Evolutionary conservation across 2,329 filamentous ascomycete species (phyloP).

Genomic region (Neopestalotiopsis sp.): DNA sequence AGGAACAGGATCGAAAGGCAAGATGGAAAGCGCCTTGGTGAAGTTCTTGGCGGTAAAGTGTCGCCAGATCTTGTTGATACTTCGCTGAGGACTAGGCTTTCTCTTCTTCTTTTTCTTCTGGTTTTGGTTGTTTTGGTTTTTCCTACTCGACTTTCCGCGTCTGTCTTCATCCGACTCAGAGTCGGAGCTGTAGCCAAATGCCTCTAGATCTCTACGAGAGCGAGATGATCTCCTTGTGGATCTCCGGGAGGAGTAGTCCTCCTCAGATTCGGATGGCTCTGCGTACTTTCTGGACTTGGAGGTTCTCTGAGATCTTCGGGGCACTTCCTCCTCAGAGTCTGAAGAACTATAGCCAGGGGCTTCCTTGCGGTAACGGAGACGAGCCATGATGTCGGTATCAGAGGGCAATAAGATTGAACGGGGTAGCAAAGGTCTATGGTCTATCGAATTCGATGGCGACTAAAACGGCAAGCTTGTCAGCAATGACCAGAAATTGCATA

Average conservation of each 20-base stretch:
- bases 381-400: slow-evolving; percentile 9
- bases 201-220: slow-evolving; percentile 10
- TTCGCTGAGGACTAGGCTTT: slow-evolving; percentile 66
- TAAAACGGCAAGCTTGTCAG: not conserved
- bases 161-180: slow-evolving; percentile 52
- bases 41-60: slow-evolving; percentile 66
- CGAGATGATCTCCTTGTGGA: not conserved
- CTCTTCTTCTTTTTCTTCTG: slow-evolving; percentile 65
- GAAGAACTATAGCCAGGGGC: slow-evolving; percentile 9
- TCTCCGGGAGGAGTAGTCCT: not conserved
- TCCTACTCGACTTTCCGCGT: slow-evolving; percentile 38
- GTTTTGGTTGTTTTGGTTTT: slow-evolving; percentile 38
- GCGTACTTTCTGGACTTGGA: not conserved
- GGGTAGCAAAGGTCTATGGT: not conserved
- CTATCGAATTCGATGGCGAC: not conserved
- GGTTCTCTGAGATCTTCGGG: not conserved
- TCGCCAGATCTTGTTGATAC: slow-evolving; percentile 72
- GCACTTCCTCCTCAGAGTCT: slow-evolving; percentile 10
- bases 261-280: not conserved
- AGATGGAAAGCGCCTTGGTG: slow-evolving; percentile 67
- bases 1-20: slow-evolving; percentile 67
- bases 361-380: slow-evolving; percentile 7
- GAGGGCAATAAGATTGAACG: not conserved
- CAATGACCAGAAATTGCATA: not conserved
- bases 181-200: slow-evolving; percentile 54